Conservation (phyloP, 1,139 yeast species). For the Magnusiomyces starmeri region DNA sequence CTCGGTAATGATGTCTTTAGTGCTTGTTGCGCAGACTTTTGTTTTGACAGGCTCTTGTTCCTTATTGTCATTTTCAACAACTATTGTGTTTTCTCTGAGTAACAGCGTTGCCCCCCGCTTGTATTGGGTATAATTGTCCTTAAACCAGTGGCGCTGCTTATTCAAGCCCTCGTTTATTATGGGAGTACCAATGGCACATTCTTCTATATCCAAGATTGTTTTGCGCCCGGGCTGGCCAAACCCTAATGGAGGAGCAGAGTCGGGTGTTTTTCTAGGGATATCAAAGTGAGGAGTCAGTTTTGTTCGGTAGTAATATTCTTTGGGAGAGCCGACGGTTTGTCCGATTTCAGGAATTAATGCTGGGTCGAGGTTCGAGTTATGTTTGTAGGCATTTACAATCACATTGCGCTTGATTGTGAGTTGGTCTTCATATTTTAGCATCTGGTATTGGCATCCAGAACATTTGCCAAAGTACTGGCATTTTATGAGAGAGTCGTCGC, state of each 20-base stretch:
- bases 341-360: slow-evolving; percentile 51
- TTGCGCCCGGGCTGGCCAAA: slow-evolving; percentile 79
- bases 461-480: slow-evolving; percentile 80
- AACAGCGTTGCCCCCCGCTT: slow-evolving; percentile 84
- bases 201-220: slow-evolving; percentile 83
- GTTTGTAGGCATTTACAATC: slow-evolving; percentile 73
- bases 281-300: slow-evolving; percentile 95
- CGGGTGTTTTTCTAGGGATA: slow-evolving; percentile 48
- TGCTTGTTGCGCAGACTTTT: slow-evolving; percentile 48
- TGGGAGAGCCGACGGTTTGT: slow-evolving; percentile 72
- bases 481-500: slow-evolving; percentile 49
- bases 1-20: slow-evolving; percentile 77
- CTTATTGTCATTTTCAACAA: slow-evolving; percentile 30
- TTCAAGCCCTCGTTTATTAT: slow-evolving; percentile 66
- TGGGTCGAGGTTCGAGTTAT: slow-evolving; percentile 50
- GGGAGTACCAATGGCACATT: slow-evolving; percentile 81
- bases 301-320: slow-evolving; percentile 71
- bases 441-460: slow-evolving; percentile 91
- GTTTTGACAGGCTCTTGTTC: slow-evolving; percentile 16
- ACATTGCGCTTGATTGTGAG: slow-evolving; percentile 64
- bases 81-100: slow-evolving; percentile 62
- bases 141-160: slow-evolving; percentile 58
- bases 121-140: slow-evolving; percentile 43
- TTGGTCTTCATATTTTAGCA: slow-evolving; percentile 65
- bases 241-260: slow-evolving; percentile 66